Evolutionary conservation across 1,139 yeast species (phyloP).

Genomic region (Debaryomycetaceae sp.): DNA sequence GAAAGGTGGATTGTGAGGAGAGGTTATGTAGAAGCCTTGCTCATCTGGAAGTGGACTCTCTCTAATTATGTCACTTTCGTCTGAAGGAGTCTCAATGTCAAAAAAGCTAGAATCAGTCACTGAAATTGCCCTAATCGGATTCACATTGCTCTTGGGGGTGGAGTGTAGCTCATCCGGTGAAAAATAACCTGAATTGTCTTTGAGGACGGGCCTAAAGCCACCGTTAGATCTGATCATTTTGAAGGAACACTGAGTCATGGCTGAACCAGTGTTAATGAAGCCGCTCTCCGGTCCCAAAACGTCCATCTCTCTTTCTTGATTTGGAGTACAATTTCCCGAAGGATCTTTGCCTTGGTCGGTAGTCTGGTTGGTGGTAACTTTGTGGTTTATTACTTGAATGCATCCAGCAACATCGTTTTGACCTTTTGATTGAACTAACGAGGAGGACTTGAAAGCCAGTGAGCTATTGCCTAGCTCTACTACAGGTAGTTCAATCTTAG

Average conservation of each 20-base stretch:
- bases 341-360: conserved; percentile 5
- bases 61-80: conserved; percentile 2
- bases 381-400: neutral
- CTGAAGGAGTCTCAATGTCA: conserved; percentile 10
- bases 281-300: neutral
- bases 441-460: neutral
- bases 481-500: neutral
- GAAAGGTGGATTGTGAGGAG: conserved; percentile 13
- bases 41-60: neutral
- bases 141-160: neutral
- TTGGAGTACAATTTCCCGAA: conserved; percentile 1
- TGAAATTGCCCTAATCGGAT: neutral
- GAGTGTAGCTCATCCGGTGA: neutral
- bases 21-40: conserved; percentile 1
- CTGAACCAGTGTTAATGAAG: neutral
- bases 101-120: conserved; percentile 8
- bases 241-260: neutral
- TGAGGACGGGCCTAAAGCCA: neutral
- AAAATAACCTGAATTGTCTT: neutral
- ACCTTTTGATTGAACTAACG: neutral
- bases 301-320: neutral
- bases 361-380: neutral
- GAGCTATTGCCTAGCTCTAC: neutral
- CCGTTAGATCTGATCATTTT: conserved; percentile 3
- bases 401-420: neutral